phyloP scores from a whole-genome alignment of 352 stramenopile genomes.

The Phytopythium mirpurense region DNA sequence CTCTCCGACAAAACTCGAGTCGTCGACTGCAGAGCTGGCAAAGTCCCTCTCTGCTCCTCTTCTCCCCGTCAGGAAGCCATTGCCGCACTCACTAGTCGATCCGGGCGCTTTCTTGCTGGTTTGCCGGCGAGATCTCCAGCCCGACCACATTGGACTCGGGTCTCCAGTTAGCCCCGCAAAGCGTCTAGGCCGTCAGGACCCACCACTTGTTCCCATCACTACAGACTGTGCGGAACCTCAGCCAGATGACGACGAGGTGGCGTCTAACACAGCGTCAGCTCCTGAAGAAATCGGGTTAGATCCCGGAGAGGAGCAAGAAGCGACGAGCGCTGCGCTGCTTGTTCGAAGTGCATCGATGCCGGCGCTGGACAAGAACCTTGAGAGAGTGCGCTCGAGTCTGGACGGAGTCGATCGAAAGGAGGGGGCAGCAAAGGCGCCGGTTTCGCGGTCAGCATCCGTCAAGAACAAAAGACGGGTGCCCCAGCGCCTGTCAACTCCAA shows the following conservation, averaged over 20 bases:
- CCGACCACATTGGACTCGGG: neutral
- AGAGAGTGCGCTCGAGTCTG: neutral
- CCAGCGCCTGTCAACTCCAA: neutral
- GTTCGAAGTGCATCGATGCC: slow-evolving; percentile 4
- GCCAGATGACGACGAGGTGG: neutral
- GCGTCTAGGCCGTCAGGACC: neutral
- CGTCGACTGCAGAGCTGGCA: slow-evolving; percentile 1
- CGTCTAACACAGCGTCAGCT: neutral
- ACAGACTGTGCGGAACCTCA: neutral
- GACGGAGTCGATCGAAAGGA: neutral
- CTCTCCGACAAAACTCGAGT: neutral
- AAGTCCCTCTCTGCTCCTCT: slow-evolving; percentile 32
- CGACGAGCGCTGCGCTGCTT: neutral
- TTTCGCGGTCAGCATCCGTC: neutral
- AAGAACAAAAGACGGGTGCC: neutral
- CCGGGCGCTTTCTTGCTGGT: slow-evolving; percentile 32
- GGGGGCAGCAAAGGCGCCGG: neutral
- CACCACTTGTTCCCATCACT: neutral
- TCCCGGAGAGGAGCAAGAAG: neutral
- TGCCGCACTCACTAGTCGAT: slow-evolving; percentile 27
- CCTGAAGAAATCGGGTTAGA: neutral
- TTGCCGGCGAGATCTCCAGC: slow-evolving; percentile 11
- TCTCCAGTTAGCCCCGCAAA: slow-evolving; percentile 1
- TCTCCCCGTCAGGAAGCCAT: slow-evolving; percentile 9
- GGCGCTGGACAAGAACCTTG: neutral